These are phyloP conservation scores for Thymus mandschuricus DNA, from an alignment of 257 asterid species.

Conservation along the genomic window DNA sequence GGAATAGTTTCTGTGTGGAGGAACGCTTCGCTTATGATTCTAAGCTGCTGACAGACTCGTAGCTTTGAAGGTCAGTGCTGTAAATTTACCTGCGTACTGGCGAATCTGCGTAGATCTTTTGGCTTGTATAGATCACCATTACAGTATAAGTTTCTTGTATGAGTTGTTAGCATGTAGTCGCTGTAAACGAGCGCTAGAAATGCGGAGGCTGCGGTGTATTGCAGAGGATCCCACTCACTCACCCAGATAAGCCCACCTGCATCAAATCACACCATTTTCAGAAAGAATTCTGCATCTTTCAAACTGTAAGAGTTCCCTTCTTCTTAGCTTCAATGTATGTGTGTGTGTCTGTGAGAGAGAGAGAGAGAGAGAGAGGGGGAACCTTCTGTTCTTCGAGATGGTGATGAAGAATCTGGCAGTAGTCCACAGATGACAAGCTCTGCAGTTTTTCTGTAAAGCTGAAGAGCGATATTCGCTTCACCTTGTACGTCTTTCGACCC, in stretches of 20 bases:
- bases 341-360: background rate
- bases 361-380: slow-evolving; percentile 4
- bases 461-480: slow-evolving; percentile 54
- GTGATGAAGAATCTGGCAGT: slow-evolving; percentile 53
- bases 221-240: slow-evolving; percentile 51
- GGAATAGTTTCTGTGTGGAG: background rate
- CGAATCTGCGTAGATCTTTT: slow-evolving; percentile 48
- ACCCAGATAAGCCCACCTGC: slow-evolving; percentile 71
- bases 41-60: background rate
- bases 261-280: background rate
- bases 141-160: slow-evolving; percentile 50
- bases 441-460: slow-evolving; percentile 57
- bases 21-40: slow-evolving; percentile 1
- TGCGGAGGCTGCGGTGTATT: slow-evolving; percentile 65
- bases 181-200: slow-evolving; percentile 67
- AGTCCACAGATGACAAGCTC: slow-evolving; percentile 63
- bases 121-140: slow-evolving; percentile 46
- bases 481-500: slow-evolving; percentile 42
- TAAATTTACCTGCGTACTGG: slow-evolving; percentile 50
- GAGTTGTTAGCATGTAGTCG: slow-evolving; percentile 64
- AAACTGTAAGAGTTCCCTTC: background rate
- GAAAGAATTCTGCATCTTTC: background rate
- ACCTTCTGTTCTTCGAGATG: slow-evolving; percentile 56
- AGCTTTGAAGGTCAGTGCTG: slow-evolving; percentile 9
- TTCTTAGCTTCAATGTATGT: background rate